These are phyloP conservation scores for Monilinia laxa DNA, from an alignment of 2,329 filamentous ascomycete genomes.

Conservation along the genomic window DNA sequence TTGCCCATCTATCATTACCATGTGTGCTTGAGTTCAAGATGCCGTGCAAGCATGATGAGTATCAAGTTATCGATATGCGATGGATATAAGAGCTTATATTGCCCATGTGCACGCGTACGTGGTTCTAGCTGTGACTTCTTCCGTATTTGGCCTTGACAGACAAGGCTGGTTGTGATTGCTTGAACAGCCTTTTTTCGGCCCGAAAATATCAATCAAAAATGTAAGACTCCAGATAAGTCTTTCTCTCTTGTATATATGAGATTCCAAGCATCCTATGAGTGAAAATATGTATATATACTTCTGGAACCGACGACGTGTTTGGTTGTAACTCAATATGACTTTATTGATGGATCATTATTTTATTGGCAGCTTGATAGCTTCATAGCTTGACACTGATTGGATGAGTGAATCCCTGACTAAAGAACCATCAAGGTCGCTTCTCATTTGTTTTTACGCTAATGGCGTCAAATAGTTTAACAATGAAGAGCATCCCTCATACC, in stretches of 20 bases:
- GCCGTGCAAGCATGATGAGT: not conserved
- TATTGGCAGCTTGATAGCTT: not conserved
- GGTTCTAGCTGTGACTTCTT: conserved; percentile 9
- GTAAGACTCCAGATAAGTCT: conserved; percentile 4
- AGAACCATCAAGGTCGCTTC: conserved; percentile 19
- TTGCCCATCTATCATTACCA: not conserved
- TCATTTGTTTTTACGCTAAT: conserved; percentile 12
- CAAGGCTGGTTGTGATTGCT: conserved; percentile 27
- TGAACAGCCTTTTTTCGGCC: conserved; percentile 20
- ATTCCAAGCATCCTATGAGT: not conserved
- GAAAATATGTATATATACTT: conserved; percentile 1
- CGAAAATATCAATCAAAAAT: conserved; percentile 15
- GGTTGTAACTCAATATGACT: not conserved
- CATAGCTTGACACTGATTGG: conserved; percentile 22
- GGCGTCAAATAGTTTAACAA: conserved; percentile 3
- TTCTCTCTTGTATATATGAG: not conserved
- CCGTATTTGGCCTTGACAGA: conserved; percentile 22
- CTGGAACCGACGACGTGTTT: not conserved
- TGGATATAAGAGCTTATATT: conserved; percentile 1
- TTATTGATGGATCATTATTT: conserved; percentile 29
- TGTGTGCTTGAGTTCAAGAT: not conserved
- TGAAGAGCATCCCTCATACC: conserved; percentile 7
- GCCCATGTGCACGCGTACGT: no score
- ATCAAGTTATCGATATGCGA: not conserved
- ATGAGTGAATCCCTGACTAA: conserved; percentile 4